Evolutionary conservation across 2,329 filamentous ascomycete genomes (phyloP).

Genomic region (Pseudogymnoascus sp.): DNA sequence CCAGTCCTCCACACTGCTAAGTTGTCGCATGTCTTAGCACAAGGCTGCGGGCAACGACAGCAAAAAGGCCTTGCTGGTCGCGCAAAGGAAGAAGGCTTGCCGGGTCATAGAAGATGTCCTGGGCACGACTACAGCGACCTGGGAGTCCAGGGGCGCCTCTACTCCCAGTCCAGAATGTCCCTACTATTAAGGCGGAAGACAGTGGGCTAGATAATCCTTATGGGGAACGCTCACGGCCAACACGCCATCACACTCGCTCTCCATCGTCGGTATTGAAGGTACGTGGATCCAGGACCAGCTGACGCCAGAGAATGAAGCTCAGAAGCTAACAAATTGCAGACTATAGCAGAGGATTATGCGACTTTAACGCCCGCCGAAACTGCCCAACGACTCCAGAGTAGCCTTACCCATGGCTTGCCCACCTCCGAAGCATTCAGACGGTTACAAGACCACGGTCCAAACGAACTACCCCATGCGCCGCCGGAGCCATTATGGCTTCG

Average conservation of each 20-base stretch:
- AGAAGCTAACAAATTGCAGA: conserved; percentile 17
- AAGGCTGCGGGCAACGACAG: conserved; percentile 23
- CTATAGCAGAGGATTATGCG: conserved; percentile 50
- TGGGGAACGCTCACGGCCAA: conserved; percentile 20
- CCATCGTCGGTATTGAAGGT: conserved; percentile 29
- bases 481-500: conserved; percentile 92
- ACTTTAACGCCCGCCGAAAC: conserved; percentile 70
- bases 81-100: conserved; percentile 11
- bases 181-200: conserved; percentile 17
- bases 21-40: conserved; percentile 26
- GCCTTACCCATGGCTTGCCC: conserved; percentile 72
- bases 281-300: not conserved
- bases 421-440: conserved; percentile 73
- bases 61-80: conserved; percentile 25
- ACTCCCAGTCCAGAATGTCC: conserved; percentile 25
- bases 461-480: conserved; percentile 89
- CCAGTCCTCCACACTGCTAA: not conserved
- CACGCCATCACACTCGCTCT: conserved; percentile 23
- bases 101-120: conserved; percentile 22
- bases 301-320: not conserved
- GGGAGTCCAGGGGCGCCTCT: conserved; percentile 22
- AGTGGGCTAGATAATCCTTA: conserved; percentile 22
- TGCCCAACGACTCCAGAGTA: conserved; percentile 69
- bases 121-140: conserved; percentile 25
- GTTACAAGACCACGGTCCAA: conserved; percentile 73